phyloP scores from a whole-genome alignment of 75 land plant species.

The Azolla pinnata region DNA sequence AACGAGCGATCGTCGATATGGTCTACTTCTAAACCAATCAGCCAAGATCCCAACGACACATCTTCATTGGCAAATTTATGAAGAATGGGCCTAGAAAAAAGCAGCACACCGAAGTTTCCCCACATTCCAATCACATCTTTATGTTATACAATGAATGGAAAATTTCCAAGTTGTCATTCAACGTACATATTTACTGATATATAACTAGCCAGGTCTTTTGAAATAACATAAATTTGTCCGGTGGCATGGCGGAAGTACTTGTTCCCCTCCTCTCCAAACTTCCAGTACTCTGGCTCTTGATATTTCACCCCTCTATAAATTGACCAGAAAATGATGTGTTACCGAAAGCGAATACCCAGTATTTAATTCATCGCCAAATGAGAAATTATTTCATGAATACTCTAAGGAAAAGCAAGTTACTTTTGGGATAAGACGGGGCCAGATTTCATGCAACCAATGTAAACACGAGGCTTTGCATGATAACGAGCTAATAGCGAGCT shows the following conservation, averaged over 20 bases:
- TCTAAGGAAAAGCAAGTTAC: conserved; percentile 22
- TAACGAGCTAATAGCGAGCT: conserved; percentile 50
- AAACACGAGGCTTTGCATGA: conserved; percentile 60
- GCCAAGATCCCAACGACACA: conserved; percentile 72
- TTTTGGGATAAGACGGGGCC: conserved; percentile 72
- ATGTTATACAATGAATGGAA: not conserved
- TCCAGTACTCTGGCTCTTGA: conserved; percentile 81
- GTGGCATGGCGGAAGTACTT: conserved; percentile 81
- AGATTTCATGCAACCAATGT: conserved; percentile 85
- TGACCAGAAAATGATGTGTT: too few relatives aligned
- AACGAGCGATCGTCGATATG: conserved; percentile 62
- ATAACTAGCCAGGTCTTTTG: conserved; percentile 68
- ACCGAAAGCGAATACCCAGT: conserved; percentile 6
- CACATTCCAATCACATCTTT: too few relatives aligned
- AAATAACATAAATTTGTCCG: conserved; percentile 65
- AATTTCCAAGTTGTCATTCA: not conserved
- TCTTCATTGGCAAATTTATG: conserved; percentile 72
- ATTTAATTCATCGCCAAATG: conserved; percentile 3
- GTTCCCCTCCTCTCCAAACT: conserved; percentile 74
- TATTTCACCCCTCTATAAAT: conserved; percentile 79
- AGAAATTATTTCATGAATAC: not conserved
- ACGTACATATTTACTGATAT: conserved; percentile 55
- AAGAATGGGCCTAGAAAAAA: conserved; percentile 39
- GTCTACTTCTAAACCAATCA: conserved; percentile 65
- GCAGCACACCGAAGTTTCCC: too few relatives aligned